These are phyloP conservation scores for Epichloe sylvatica DNA, from an alignment of 2,329 filamentous ascomycete species.

Conservation along the genomic window DNA sequence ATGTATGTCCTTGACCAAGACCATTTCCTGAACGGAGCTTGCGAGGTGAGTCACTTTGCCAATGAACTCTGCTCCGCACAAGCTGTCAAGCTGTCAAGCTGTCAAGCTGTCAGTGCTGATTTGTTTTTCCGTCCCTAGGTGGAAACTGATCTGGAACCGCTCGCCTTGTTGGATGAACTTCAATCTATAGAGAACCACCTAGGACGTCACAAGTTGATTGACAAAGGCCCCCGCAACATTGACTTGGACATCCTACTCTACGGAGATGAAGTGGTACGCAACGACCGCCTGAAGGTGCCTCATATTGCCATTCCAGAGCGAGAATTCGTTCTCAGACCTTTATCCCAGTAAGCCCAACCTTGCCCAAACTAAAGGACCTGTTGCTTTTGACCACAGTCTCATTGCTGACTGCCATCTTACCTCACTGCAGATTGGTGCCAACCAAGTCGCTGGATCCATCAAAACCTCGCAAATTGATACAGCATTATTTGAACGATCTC, in stretches of 20 bases:
- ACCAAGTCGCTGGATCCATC: conserved; percentile 35
- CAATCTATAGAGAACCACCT: conserved; percentile 72
- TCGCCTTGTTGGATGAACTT: conserved; percentile 63
- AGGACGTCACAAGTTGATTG: conserved; percentile 69
- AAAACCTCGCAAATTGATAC: conserved; percentile 45
- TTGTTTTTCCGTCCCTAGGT: conserved; percentile 39
- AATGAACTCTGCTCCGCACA: neutral
- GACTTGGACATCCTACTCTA: conserved; percentile 89
- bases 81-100: neutral
- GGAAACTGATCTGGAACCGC: conserved; percentile 61
- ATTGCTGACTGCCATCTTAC: neutral
- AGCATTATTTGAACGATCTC: conserved; percentile 48
- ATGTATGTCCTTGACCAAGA: conserved; percentile 94
- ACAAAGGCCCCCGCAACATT: conserved; percentile 90
- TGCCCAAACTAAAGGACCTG: neutral
- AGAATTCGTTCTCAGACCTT: conserved; percentile 81
- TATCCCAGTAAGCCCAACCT: conserved; percentile 51
- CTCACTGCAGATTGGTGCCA: conserved; percentile 36
- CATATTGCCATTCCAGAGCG: conserved; percentile 77
- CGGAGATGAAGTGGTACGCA: conserved; percentile 47
- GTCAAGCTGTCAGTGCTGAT: neutral
- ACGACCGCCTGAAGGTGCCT: conserved; percentile 68
- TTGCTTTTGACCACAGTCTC: neutral
- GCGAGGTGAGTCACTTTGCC: conserved; percentile 47
- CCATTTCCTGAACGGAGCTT: conserved; percentile 81